These are phyloP conservation scores for Cyamopsis tetragonoloba DNA, from an alignment of 306 rosid species.

Conservation along the genomic window DNA sequence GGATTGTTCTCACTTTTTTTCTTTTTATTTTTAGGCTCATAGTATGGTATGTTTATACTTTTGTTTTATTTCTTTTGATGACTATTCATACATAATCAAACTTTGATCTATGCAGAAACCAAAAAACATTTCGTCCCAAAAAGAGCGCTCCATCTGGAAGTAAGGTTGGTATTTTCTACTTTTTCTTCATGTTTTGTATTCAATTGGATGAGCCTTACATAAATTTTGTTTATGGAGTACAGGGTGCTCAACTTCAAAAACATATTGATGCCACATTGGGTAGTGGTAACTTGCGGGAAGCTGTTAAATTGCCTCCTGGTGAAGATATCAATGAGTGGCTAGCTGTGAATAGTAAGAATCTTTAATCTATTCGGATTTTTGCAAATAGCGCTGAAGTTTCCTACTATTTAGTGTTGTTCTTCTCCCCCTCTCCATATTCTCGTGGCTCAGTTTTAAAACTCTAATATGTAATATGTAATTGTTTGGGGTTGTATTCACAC, in stretches of 20 bases:
- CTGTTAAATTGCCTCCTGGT: conserved; percentile 85
- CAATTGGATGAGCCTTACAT: not conserved
- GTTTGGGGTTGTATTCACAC: not conserved
- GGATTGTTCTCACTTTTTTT: not conserved
- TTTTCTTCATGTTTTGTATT: not conserved
- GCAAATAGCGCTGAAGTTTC: conserved; percentile 4
- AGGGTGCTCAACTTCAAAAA: conserved; percentile 89
- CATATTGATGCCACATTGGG: conserved; percentile 90
- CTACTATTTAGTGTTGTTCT: not conserved
- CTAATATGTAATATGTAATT: not conserved
- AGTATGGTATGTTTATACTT: not conserved
- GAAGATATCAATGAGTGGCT: conserved; percentile 91
- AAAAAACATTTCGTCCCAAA: conserved; percentile 80
- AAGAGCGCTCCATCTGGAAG: conserved; percentile 85
- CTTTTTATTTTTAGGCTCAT: not conserved
- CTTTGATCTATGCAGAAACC: conserved; percentile 55
- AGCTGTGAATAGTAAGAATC: conserved; percentile 72
- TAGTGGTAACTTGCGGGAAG: conserved; percentile 87
- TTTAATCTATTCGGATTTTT: not conserved
- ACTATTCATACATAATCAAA: not conserved
- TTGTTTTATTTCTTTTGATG: not conserved
- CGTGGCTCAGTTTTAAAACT: not conserved
- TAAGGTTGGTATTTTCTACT: conserved; percentile 46
- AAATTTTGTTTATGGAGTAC: conserved; percentile 22
- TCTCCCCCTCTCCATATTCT: not conserved